Evolutionary conservation across 1,284 basidiomycete species (phyloP).

Genomic region (Leccinum griseonigrum): DNA sequence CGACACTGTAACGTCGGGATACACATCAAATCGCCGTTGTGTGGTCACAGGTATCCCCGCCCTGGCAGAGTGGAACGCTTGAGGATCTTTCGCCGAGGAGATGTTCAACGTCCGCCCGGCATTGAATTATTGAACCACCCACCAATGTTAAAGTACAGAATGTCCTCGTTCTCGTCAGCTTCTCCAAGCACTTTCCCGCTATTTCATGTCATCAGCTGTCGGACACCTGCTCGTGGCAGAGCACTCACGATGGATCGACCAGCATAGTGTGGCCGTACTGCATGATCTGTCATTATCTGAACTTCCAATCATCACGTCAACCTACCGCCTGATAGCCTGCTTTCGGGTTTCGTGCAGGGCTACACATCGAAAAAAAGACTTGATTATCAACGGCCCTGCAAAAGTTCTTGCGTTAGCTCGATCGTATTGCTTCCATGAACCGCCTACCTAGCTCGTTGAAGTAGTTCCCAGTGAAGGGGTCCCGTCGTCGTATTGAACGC

Average conservation of each 20-base stretch:
- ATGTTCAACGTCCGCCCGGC: conserved; percentile 2
- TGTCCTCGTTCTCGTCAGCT: conserved; percentile 78
- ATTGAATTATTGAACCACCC: conserved; percentile 29
- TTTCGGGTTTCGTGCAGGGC: conserved; percentile 83
- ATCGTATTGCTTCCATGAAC: conserved; percentile 13
- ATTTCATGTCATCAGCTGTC: conserved; percentile 9
- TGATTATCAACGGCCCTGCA: conserved; percentile 93
- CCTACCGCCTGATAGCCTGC: conserved; percentile 86
- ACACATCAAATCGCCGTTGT: conserved; percentile 92
- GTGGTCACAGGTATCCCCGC: conserved; percentile 84
- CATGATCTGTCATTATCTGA: background rate
- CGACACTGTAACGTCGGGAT: conserved; percentile 58
- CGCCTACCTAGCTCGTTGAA: conserved; percentile 79
- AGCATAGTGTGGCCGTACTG: conserved; percentile 91
- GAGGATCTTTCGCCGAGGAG: conserved; percentile 55
- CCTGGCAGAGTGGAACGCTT: conserved; percentile 66
- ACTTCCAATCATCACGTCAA: conserved; percentile 11
- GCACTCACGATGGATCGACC: conserved; percentile 80
- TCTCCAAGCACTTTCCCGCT: conserved; percentile 84
- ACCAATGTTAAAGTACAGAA: conserved; percentile 83
- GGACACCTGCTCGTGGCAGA: background rate
- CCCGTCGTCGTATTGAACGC: conserved; percentile 94
- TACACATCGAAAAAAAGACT: conserved; percentile 93
- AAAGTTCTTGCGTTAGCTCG: conserved; percentile 10
- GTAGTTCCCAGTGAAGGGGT: conserved; percentile 93